These are phyloP conservation scores for Hanseniaspora pseudoguilliermondii DNA, from an alignment of 805 yeast species.

Conservation along the genomic window DNA sequence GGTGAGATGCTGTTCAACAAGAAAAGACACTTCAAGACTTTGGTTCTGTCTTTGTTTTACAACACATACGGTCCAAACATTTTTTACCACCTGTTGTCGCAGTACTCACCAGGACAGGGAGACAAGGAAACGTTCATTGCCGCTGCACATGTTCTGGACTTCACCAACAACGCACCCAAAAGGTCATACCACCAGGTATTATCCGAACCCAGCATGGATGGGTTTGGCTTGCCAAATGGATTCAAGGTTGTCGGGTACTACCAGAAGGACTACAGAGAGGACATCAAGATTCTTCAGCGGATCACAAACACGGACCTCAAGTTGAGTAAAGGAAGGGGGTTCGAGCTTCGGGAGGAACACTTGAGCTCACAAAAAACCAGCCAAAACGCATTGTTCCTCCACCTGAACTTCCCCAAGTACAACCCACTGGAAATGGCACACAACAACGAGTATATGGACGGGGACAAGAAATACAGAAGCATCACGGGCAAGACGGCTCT, in stretches of 20 bases:
- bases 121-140: constrained; percentile 69
- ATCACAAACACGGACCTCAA: neutral
- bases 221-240: constrained; percentile 23
- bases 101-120: constrained; percentile 72
- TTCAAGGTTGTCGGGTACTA: constrained; percentile 68
- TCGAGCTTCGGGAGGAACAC: constrained; percentile 10
- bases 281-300: neutral
- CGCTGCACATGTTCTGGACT: constrained; percentile 40
- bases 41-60: constrained; percentile 51
- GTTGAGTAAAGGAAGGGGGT: neutral
- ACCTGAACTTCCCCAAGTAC: constrained; percentile 31
- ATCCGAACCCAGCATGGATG: constrained; percentile 28
- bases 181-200: constrained; percentile 40
- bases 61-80: constrained; percentile 56
- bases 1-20: constrained; percentile 60
- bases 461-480: constrained; percentile 14
- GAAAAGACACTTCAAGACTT: constrained; percentile 42
- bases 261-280: constrained; percentile 52
- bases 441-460: constrained; percentile 17
- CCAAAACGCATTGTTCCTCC: constrained; percentile 26
- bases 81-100: constrained; percentile 58
- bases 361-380: constrained; percentile 11
- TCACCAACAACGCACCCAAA: constrained; percentile 13
- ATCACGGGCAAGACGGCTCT: neutral
- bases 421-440: constrained; percentile 25